Evolutionary conservation across 2,329 filamentous ascomycete species (phyloP), one percentile per base, ranked within the genome.

Genomic region (Colletotrichum somersetense): DNA sequence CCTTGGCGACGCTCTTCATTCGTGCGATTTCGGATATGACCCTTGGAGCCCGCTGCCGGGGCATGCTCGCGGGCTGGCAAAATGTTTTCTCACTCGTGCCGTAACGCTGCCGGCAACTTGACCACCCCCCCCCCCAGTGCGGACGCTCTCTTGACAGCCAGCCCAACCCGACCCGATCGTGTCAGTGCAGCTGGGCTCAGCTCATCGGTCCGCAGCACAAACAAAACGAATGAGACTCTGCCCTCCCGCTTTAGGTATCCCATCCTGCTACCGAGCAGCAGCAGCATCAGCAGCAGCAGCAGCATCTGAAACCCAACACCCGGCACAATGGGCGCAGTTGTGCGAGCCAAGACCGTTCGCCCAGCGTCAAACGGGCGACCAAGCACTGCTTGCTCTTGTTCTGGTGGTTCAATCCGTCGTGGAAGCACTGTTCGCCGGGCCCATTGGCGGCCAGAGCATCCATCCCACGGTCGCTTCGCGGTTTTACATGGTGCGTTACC

Each of bases 221-320:
- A 55, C 59, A 69, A 72, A 56, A 55, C 59, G 40, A 56, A 44
- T 33, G 46, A 44, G 33, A 62, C 57, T 26, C 20, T 62, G 53
- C 38, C 23, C 57, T 64, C 42, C 26, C 53, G 38, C n/a, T 8
- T n/a, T 23, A 44, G 18, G 42, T 44, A 20, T 35, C 18, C 52
- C 50, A 26, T 12, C 40, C 30, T 70, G 62, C 56, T 48, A 56
- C 67, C 46, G 55, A 44, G 42, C 42, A 20, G 42, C 30, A 30
- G 30, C 30, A 3, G 26, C 26, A 30, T 30, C 40, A 40, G 38
- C 35, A 26, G 38, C n/a, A 40, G 38, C 69, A 64, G 55, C 66
- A 23, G 64, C 59, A 65, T 69, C 66, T 70, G 70, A 72, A 70
- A 72, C 70, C 59, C 57, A 57, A 65, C 66, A 65, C 65, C 59